Conservation (phyloP, 169 alveolate genomes). For the Babesia caballi region DNA sequence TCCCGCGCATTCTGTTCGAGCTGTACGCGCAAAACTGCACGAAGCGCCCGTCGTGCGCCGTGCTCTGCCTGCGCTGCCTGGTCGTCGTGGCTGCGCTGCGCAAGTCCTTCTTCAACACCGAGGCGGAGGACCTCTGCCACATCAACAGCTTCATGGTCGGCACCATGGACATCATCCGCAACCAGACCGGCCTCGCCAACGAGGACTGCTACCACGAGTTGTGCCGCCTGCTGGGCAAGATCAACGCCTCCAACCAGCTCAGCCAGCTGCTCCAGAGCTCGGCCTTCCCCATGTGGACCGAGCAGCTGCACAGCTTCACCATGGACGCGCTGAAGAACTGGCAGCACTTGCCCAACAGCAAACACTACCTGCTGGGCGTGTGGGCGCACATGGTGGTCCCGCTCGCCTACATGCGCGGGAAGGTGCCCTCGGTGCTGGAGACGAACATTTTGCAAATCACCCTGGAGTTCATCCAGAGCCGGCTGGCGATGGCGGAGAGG, state of each 20-base stretch:
- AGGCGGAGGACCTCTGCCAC: constrained; percentile 80
- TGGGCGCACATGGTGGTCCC: constrained; percentile 91
- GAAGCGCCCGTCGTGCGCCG: constrained; percentile 76
- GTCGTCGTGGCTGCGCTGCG: constrained; percentile 85
- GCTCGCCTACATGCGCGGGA: constrained; percentile 78
- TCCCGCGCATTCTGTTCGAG: constrained; percentile 81
- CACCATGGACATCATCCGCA: constrained; percentile 81
- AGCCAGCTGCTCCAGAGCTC: constrained; percentile 73
- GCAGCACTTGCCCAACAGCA: constrained; percentile 86
- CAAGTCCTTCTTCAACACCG: constrained; percentile 86
- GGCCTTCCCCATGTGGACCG: constrained; percentile 87
- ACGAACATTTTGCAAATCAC: constrained; percentile 75
- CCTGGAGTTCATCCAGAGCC: constrained; percentile 75
- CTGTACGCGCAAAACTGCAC: constrained; percentile 67
- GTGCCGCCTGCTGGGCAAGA: constrained; percentile 87
- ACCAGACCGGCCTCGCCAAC: constrained; percentile 84
- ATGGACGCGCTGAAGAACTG: constrained; percentile 85
- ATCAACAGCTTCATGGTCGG: constrained; percentile 85
- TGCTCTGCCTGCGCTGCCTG: constrained; percentile 81
- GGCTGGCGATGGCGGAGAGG: constrained; percentile 79
- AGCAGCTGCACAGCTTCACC: constrained; percentile 85
- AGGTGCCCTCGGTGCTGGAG: constrained; percentile 80
- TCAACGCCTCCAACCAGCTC: constrained; percentile 87
- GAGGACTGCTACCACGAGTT: constrained; percentile 89
- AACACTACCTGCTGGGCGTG: constrained; percentile 88